A percentile compares a stretch with the other conserved stretches of the same genome.
These are phyloP conservation scores for Bacidia gigantensis DNA, from an alignment of 495 filamentous ascomycete species.

Conservation along the genomic window DNA sequence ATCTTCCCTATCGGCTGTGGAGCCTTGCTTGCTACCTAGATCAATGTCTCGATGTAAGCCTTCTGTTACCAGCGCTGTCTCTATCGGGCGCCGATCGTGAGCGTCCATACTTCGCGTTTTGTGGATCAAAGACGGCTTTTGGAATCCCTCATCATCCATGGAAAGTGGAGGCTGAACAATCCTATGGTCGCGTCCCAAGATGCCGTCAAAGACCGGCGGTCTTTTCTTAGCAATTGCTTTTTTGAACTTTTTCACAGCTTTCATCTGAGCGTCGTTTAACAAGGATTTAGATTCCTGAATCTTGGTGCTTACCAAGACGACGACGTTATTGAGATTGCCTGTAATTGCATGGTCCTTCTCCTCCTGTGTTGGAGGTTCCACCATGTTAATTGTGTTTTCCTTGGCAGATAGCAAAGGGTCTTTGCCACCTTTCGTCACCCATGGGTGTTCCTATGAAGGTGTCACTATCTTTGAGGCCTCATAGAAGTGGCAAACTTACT, in stretches of 20 bases:
- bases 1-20: conserved; percentile 6
- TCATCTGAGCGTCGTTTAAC: conserved; percentile 46
- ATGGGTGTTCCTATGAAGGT: conserved; percentile 66
- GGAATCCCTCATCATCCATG: conserved; percentile 33
- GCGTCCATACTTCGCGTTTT: conserved; percentile 36
- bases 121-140: conserved; percentile 18
- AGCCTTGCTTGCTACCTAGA: conserved; percentile 6
- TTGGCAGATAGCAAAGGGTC: conserved; percentile 70
- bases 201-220: conserved; percentile 39
- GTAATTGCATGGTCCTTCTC: conserved; percentile 89
- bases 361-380: conserved; percentile 71
- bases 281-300: background rate
- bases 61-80: conserved; percentile 34
- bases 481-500: conserved; percentile 36
- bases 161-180: conserved; percentile 44
- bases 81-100: conserved; percentile 36
- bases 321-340: conserved; percentile 63
- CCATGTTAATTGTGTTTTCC: conserved; percentile 72
- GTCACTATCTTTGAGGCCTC: conserved; percentile 4
- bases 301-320: conserved; percentile 57
- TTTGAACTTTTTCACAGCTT: conserved; percentile 84
- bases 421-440: conserved; percentile 73
- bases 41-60: conserved; percentile 30
- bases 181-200: conserved; percentile 40
- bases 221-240: conserved; percentile 34